phyloP scores from a whole-genome alignment of 257 asterid genomes.

The Nicotiana attenuata region DNA sequence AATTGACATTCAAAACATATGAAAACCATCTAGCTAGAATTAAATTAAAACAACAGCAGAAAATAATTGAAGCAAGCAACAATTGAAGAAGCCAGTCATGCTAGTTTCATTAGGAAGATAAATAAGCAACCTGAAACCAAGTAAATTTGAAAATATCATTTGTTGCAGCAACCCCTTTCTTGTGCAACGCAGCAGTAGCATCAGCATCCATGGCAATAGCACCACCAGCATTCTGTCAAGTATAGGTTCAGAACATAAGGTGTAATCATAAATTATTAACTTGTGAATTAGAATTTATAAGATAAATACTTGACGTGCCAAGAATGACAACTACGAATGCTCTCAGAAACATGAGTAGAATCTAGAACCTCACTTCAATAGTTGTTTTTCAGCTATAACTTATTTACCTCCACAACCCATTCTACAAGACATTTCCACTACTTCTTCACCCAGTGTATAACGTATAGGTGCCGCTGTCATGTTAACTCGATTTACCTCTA shows the following conservation, averaged over 20 bases:
- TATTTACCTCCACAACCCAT: not conserved
- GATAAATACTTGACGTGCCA: not conserved
- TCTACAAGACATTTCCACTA: not conserved
- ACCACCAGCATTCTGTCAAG: conserved; percentile 68
- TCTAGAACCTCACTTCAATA: not conserved
- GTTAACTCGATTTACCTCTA: not conserved
- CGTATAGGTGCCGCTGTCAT: not conserved
- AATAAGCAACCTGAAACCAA: conserved; percentile 63
- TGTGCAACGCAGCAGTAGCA: conserved; percentile 75
- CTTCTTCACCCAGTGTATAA: not conserved
- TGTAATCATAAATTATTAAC: not conserved
- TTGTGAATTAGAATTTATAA: not conserved
- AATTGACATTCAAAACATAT: not conserved
- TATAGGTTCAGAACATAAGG: not conserved
- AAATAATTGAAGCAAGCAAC: not conserved
- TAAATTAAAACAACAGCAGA: not conserved
- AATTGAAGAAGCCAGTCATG: not conserved
- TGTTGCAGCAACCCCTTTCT: conserved; percentile 68
- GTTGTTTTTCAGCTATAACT: not conserved
- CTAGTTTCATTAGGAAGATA: not conserved
- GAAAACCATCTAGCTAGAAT: not conserved
- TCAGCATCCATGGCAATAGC: conserved; percentile 87
- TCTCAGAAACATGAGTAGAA: not conserved
- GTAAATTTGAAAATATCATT: conserved; percentile 76
- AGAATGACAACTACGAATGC: not conserved